phyloP scores from a whole-genome alignment of 257 asterid species.

The Ophiorrhiza pumila region DNA sequence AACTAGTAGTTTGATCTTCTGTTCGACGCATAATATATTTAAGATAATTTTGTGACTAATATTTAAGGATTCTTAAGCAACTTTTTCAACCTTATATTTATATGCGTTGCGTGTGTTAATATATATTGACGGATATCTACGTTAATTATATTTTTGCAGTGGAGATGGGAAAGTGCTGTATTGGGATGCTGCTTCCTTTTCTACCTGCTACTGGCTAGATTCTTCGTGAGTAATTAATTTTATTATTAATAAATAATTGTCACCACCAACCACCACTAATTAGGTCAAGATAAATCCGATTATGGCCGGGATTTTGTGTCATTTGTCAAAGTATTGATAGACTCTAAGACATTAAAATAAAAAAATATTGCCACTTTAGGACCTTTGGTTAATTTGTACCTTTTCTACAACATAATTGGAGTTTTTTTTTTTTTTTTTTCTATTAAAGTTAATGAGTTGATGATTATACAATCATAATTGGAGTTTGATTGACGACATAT shows the following conservation, averaged over 20 bases:
- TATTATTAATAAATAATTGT: not conserved
- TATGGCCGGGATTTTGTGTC: not conserved
- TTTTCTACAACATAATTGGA: not conserved
- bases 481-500: not conserved
- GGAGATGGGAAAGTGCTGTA: constrained; percentile 98
- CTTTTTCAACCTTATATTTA: too few relatives aligned
- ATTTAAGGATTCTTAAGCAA: too few relatives aligned
- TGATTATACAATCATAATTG: too few relatives aligned
- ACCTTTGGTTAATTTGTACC: not conserved
- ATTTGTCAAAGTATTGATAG: not conserved
- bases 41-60: too few relatives aligned
- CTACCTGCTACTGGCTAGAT: constrained; percentile 76
- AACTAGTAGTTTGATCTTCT: too few relatives aligned
- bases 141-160: constrained; percentile 55
- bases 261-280: not conserved
- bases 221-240: constrained; percentile 53
- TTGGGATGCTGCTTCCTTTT: constrained; percentile 81
- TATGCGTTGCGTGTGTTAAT: too few relatives aligned
- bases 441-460: too few relatives aligned
- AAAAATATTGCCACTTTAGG: not conserved
- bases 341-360: not conserved
- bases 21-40: too few relatives aligned
- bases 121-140: not conserved
- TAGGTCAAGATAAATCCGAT: not conserved
- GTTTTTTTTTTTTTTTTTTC: too few relatives aligned